These are phyloP conservation scores for Eimeria falciformis DNA, from an alignment of 169 alveolate species.

Conservation along the genomic window DNA sequence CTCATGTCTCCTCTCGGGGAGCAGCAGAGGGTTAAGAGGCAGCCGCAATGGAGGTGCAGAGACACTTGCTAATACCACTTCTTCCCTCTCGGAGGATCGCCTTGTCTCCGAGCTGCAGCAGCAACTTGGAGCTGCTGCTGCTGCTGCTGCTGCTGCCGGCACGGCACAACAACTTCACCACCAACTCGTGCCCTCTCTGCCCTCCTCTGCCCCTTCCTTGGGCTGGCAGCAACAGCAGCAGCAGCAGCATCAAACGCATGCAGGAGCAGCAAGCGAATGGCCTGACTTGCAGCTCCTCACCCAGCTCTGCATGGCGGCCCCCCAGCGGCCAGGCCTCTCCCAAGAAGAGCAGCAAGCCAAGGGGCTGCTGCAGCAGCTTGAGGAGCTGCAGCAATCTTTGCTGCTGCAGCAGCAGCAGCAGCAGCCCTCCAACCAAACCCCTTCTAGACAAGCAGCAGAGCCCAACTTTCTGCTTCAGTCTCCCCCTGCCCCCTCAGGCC, in stretches of 20 bases:
- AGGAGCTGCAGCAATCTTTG: conserved; percentile 34
- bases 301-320: conserved; percentile 24
- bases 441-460: neutral
- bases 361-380: conserved; percentile 42
- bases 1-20: conserved; percentile 4
- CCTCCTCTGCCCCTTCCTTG: neutral
- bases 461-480: neutral
- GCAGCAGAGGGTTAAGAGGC: neutral
- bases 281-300: conserved; percentile 25
- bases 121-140: conserved; percentile 49
- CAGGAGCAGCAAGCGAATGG: conserved; percentile 35
- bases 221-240: conserved; percentile 50
- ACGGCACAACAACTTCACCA: conserved; percentile 23
- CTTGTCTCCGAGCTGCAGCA: conserved; percentile 61
- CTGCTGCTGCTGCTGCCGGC: conserved; percentile 44
- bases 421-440: neutral
- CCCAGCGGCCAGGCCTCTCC: neutral
- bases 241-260: conserved; percentile 6
- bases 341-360: neutral
- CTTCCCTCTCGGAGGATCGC: conserved; percentile 48
- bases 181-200: neutral
- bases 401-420: conserved; percentile 35
- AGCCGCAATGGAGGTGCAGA: neutral
- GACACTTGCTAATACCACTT: neutral
- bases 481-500: neutral